Evolutionary conservation across 257 asterid species (phyloP).

Genomic region (Petunia secreta): DNA sequence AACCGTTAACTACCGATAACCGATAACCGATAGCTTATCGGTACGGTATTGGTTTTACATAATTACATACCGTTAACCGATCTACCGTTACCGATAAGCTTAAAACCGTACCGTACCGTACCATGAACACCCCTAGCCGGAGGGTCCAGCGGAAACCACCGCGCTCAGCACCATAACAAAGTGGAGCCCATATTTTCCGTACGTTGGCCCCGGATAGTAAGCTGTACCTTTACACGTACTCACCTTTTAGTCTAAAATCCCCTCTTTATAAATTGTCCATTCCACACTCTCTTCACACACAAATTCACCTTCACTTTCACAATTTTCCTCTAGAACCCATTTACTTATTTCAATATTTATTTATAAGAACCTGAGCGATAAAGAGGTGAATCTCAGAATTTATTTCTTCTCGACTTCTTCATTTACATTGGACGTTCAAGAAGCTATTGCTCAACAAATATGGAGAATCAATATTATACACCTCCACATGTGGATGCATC

Average conservation of each 20-base stretch:
- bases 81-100: too few species aligned
- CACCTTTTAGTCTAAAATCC: neutral
- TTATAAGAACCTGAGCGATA: too few species aligned
- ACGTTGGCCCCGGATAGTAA: slow-evolving; percentile 52
- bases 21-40: too few species aligned
- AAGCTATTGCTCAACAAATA: neutral
- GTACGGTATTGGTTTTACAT: too few species aligned
- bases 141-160: neutral
- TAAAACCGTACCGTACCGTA: too few species aligned
- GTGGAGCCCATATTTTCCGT: slow-evolving; percentile 23
- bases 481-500: slow-evolving; percentile 51
- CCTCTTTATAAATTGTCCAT: slow-evolving; percentile 47
- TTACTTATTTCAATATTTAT: neutral
- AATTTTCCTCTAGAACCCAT: neutral
- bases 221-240: slow-evolving; percentile 52
- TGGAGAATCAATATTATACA: slow-evolving; percentile 65
- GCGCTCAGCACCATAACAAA: neutral
- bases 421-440: neutral
- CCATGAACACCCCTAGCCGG: too few species aligned
- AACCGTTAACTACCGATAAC: too few species aligned
- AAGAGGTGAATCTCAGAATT: neutral
- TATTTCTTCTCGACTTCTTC: neutral
- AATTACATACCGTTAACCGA: too few species aligned
- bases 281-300: slow-evolving; percentile 21
- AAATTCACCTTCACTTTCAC: neutral